Percentiles rank a stretch among this genome's conserved stretches.
Evolutionary conservation across 2,329 filamentous ascomycete genomes (phyloP).

Genomic region (Colletotrichum cordylinicola): DNA sequence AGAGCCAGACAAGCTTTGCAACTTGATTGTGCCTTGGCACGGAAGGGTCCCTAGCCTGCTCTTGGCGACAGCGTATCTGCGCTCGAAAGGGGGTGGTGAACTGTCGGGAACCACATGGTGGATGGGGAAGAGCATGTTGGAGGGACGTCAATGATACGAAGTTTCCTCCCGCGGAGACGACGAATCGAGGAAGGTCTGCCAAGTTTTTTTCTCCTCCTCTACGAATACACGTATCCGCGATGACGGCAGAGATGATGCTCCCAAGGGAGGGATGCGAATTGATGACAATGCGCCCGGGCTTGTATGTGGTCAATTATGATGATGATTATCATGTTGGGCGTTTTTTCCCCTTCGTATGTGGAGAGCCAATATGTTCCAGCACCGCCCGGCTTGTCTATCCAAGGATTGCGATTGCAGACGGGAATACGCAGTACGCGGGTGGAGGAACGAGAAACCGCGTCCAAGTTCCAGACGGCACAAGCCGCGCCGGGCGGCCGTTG

Average conservation of each 20-base stretch:
- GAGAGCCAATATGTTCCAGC: neutral
- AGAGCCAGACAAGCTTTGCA: constrained; percentile 13
- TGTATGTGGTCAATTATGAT: neutral
- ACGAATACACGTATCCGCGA: neutral
- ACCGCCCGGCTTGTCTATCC: neutral
- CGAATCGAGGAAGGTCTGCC: neutral
- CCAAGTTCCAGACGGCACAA: neutral
- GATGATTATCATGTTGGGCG: neutral
- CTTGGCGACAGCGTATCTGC: constrained; percentile 5
- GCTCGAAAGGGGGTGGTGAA: neutral
- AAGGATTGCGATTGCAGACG: neutral
- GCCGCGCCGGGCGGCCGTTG: neutral
- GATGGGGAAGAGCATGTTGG: neutral
- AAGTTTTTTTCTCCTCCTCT: neutral
- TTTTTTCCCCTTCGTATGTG: neutral
- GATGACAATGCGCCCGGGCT: neutral
- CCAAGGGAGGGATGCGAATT: neutral
- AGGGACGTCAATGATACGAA: neutral
- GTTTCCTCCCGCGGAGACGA: neutral
- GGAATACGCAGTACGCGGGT: neutral
- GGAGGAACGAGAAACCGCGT: neutral
- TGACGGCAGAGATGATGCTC: neutral
- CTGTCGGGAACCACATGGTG: neutral
- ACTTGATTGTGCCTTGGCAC: constrained; percentile 16
- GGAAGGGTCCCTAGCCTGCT: neutral